Conservation (phyloP, 192 early-diverging fungal genomes). For the Rhizophagus clarus region DNA sequence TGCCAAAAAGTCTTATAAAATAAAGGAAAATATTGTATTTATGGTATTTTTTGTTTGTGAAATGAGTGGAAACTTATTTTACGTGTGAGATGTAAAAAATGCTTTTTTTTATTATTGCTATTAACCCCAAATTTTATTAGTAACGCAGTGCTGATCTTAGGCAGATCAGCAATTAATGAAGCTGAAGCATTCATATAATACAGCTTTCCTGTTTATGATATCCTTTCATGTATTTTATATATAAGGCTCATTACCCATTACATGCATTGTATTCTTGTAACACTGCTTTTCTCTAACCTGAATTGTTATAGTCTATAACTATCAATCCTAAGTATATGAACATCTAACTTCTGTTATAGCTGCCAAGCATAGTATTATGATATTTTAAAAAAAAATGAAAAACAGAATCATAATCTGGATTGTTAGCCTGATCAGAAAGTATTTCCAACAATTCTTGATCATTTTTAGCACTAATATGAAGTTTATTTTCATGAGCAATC, state of each 20-base stretch:
- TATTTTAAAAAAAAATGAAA: too few relatives aligned
- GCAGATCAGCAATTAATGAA: too few relatives aligned
- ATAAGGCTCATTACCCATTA: not conserved
- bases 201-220: not conserved
- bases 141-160: too few relatives aligned
- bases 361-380: not conserved
- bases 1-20: too few relatives aligned
- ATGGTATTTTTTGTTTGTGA: too few relatives aligned
- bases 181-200: slow-evolving; percentile 4
- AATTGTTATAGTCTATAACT: not conserved
- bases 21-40: too few relatives aligned
- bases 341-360: not conserved
- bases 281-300: not conserved
- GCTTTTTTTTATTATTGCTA: too few relatives aligned
- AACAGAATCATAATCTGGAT: not conserved
- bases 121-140: too few relatives aligned
- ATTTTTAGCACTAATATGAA: not conserved
- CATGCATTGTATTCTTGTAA: not conserved
- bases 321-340: too few relatives aligned
- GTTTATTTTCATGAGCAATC: not conserved
- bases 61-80: too few relatives aligned
- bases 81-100: too few relatives aligned
- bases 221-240: not conserved
- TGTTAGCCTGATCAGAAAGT: not conserved
- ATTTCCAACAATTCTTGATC: too few relatives aligned